These are phyloP conservation scores for Dryadomyces quercus-mongolicae DNA, from an alignment of 2,329 filamentous ascomycete genomes.

Conservation along the genomic window DNA sequence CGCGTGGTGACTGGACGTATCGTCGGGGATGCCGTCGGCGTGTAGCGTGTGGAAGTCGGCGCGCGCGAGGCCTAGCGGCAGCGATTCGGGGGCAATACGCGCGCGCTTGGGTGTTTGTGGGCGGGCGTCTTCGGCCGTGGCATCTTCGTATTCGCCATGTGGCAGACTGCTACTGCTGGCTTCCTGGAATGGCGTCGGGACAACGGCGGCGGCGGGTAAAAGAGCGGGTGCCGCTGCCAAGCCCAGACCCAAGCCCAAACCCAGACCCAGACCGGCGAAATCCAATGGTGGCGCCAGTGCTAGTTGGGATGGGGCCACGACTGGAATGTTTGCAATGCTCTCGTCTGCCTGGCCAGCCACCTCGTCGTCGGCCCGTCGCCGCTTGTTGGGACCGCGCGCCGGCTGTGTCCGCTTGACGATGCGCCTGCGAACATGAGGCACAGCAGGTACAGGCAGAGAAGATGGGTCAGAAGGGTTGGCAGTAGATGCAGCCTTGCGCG, in stretches of 20 bases:
- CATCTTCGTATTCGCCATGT: not conserved
- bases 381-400: constrained; percentile 39
- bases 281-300: no score
- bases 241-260: no score
- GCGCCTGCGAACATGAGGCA: constrained; percentile 25
- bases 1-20: constrained; percentile 2
- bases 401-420: constrained; percentile 36
- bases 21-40: constrained; percentile 17
- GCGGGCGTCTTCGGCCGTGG: constrained; percentile 7
- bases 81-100: constrained; percentile 46
- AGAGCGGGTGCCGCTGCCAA: no score
- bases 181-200: not conserved
- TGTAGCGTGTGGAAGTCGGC: constrained; percentile 44
- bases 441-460: no score
- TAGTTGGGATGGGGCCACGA: no score
- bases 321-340: not conserved
- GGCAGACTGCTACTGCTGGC: constrained; percentile 8
- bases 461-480: constrained; percentile 8
- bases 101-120: constrained; percentile 48
- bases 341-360: constrained; percentile 30
- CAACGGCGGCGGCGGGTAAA: no score
- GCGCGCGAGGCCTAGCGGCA: constrained; percentile 47
- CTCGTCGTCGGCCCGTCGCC: constrained; percentile 35
- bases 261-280: no score
- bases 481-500: constrained; percentile 24